These are phyloP conservation scores for Suillus subluteus DNA, from an alignment of 768 basidiomycete species.

Conservation along the genomic window DNA sequence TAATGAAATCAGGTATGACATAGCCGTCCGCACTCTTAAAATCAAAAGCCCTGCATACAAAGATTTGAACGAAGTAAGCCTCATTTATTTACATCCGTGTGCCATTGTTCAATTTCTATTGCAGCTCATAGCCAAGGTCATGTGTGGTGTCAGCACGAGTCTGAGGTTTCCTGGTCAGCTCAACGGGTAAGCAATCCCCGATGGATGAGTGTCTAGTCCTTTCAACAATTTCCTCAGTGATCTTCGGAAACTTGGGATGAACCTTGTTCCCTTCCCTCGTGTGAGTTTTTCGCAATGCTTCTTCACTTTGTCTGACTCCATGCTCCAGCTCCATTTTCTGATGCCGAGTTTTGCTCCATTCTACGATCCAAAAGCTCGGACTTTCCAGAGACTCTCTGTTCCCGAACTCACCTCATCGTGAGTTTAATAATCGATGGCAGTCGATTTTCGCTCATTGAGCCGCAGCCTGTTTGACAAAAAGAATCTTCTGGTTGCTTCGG, in stretches of 20 bases:
- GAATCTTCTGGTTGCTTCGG: constrained; percentile 81
- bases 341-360: constrained; percentile 95
- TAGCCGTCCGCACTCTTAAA: constrained; percentile 67
- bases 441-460: constrained; percentile 7
- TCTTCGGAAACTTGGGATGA: constrained; percentile 88
- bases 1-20: constrained; percentile 60
- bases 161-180: constrained; percentile 93
- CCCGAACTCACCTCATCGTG: constrained; percentile 78
- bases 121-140: constrained; percentile 82
- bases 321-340: constrained; percentile 86
- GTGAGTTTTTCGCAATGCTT: constrained; percentile 41
- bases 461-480: constrained; percentile 76
- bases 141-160: constrained; percentile 94
- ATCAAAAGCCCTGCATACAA: constrained; percentile 63
- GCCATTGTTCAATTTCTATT: neutral
- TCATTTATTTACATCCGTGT: neutral
- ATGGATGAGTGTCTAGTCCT: neutral
- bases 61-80: constrained; percentile 69
- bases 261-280: constrained; percentile 95
- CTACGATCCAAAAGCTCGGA: constrained; percentile 62
- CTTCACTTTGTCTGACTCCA: constrained; percentile 3
- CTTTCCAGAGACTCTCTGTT: constrained; percentile 64
- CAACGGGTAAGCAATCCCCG: constrained; percentile 62
- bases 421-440: constrained; percentile 24
- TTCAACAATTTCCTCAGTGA: constrained; percentile 49